Evolutionary conservation across 176 grass and related monocot species (phyloP), one percentile per base, ranked within the genome.

Genomic region (Zea luxurians): DNA sequence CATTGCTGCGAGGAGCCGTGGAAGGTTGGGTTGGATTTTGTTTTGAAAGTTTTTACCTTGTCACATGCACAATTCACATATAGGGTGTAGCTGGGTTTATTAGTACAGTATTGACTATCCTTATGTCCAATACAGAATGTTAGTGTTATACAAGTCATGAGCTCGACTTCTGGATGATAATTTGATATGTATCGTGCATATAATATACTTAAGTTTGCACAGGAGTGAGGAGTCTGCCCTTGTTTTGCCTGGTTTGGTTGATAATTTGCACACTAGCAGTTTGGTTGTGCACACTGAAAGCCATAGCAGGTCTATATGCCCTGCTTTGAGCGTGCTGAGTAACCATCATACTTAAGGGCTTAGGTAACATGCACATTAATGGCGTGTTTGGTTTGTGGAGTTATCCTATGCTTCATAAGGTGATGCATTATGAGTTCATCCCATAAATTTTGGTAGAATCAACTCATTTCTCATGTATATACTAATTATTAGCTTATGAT

Each of bases 1-100:
- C 67, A 92, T 99, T 80, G 83, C 85, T 87, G 88, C 96, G 74
- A 73, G 90, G 83, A 91, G 90, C 59, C 84, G 74, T 76, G 88
- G 82, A 88, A 89, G 89, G 95, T 94, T 76, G 18, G 18, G 46
- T 71, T 15, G 35, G 15, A 54, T 38, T 72, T 38, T 2, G 4
- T 52, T 78, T 42, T 78, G 16, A 53, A 67, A 78, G 17, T 16
- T 43, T 2, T 78, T 17, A 67, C 37, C 35, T 54, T 35, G 41
- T 13, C 36, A 42, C 10, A 52, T 52, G 46, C 5, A 66, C 48
- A 52, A 17, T 3, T 50, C 16, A 37, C 75, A 66, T 66, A 10
- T 42, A 54, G 35, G 15, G 40, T 18, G 13, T 42, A 78, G 36
- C 35, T 54, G 4, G 4, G 48, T 16, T 38, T 73, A 40, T 10